phyloP scores from a whole-genome alignment of 805 yeast genomes.

The Yarrowia osloensis region DNA sequence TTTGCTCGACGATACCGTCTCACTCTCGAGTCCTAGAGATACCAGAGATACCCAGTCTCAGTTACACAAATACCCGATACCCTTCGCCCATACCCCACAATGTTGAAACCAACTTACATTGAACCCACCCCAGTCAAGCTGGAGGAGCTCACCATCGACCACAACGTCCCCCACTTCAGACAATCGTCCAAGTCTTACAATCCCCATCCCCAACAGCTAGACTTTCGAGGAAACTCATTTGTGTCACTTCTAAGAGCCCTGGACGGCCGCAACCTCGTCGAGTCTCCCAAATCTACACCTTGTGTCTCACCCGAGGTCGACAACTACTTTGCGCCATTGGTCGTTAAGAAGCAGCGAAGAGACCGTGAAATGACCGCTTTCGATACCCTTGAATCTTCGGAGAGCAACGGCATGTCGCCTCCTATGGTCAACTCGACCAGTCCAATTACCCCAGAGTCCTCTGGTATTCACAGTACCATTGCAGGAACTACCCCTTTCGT shows the following conservation, averaged over 20 bases:
- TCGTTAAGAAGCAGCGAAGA: constrained; percentile 2
- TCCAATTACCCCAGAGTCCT: constrained; percentile 16
- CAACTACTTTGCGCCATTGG: background rate
- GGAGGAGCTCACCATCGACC: background rate
- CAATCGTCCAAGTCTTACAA: background rate
- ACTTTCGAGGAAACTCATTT: background rate
- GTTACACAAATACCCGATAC: constrained; percentile 14
- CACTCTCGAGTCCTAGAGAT: background rate
- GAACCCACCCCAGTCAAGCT: background rate
- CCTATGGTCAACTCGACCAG: background rate
- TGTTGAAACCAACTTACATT: constrained; percentile 10
- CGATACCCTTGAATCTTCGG: constrained; percentile 11
- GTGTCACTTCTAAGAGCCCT: background rate
- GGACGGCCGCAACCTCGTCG: background rate
- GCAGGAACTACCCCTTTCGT: constrained; percentile 9
- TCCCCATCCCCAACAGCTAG: constrained; percentile 8
- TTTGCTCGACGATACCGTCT: constrained; percentile 23
- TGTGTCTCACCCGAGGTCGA: constrained; percentile 4
- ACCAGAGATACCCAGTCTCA: constrained; percentile 5
- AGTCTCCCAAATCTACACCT: background rate
- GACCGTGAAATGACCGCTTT: background rate
- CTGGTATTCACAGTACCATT: background rate
- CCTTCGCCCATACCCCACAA: background rate
- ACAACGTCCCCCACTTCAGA: background rate
- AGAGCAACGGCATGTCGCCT: constrained; percentile 10